Evolutionary conservation across 352 stramenopile genomes (phyloP), one percentile per base, ranked within the genome.

Genomic region (Phytophthora ohioensis): DNA sequence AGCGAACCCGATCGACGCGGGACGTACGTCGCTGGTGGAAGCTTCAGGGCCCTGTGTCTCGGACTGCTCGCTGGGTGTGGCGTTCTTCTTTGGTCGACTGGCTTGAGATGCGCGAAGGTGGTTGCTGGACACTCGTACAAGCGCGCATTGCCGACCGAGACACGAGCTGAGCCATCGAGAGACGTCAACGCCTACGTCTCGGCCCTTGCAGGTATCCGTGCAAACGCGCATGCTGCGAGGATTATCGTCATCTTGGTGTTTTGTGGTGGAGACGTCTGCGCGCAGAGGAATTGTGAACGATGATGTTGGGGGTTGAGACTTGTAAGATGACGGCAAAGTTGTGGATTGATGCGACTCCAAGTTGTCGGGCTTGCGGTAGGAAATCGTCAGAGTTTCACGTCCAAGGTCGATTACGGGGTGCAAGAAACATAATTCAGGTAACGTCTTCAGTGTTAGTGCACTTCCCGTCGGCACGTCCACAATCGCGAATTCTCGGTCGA

Each of bases 401-500:
- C 69, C 55, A 27, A 94, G 75, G 52, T 96, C 88, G 11, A 95
- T 71, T 10, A 78, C 55, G 4, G 88, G 86, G 5, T 74, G 75
- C 11, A 97, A 73, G 42, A 88, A 87, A 57, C 76, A 93, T 32
- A 96, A 62, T 21, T 85, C 66, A 0, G 85, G 80, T 0, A 81
- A 53, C 30, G 87, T 78, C 61, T 93, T 93, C 9, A 91, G 71
- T 7, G 84, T 86, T 4, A 92, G 61, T 12, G 77, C 80, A 52
- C 73, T 84, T 12, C 67, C 69, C 2, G 80, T 86, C 9, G 58
- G 75, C 4, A 73, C 55, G n/a, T 94, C 83, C 13, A 93, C 67
- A 46, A 95, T 85, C 21, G 87, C 87, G 69, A 86, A 95, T 60
- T 95, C 84, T 36, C 87, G 77, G 60, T 95, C 87, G 41, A 86